phyloP scores from a whole-genome alignment of 1,284 basidiomycete species.

The Meira miltonrushii region DNA sequence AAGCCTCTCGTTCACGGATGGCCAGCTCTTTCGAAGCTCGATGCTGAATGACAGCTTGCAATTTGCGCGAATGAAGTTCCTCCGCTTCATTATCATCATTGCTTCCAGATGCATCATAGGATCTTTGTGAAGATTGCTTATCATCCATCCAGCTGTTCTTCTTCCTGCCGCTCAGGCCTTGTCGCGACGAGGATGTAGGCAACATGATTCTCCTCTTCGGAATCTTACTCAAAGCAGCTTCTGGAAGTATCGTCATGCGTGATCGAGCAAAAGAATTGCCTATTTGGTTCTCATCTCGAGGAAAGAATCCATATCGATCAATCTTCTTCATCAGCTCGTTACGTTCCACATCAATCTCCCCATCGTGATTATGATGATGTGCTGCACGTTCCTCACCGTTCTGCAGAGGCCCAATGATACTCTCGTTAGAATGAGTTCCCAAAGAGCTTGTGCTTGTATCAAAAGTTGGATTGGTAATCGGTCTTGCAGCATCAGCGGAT shows the following conservation, averaged over 20 bases:
- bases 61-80: background rate
- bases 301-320: constrained; percentile 23
- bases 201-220: background rate
- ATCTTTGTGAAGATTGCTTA: too few species aligned
- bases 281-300: background rate
- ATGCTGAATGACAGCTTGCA: constrained; percentile 1
- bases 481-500: too few species aligned
- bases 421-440: background rate
- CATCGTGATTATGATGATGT: constrained; percentile 5
- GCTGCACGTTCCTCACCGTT: too few species aligned
- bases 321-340: constrained; percentile 26
- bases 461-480: background rate
- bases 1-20: constrained; percentile 10
- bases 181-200: background rate
- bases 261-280: background rate
- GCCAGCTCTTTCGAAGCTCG: background rate
- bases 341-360: constrained; percentile 23
- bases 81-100: too few species aligned
- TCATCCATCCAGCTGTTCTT: too few species aligned
- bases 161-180: background rate
- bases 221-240: constrained; percentile 1
- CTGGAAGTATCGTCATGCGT: constrained; percentile 8
- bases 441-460: background rate
- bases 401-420: background rate
- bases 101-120: too few species aligned